Base-by-base conservation (phyloP, 495 filamentous ascomycete species). In the Aspergillus heteromorphus region DNA sequence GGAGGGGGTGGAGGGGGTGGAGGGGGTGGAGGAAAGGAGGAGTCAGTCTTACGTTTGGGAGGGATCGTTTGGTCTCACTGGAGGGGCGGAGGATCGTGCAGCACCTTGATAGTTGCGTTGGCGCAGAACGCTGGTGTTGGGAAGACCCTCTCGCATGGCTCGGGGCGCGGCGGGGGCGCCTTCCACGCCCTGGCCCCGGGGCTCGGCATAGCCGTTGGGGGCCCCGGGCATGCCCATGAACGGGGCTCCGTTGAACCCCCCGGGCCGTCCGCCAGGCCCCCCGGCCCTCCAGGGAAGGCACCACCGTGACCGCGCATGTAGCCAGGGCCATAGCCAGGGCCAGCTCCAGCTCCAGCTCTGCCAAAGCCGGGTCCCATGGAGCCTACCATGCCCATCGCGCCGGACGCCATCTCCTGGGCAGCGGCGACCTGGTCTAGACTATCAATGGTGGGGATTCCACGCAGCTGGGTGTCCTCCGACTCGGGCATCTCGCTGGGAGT, bases 121-220 rank as follows among this genome's bases (percentile, higher is more conserved):
- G 7, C 75, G 70, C 1, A 71, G 49, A 0, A 83, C 79, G 66
- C 84, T 86, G 41, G 85, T 88, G 68, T 91, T 92, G 48, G 88
- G 85, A 18, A 86, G 78, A 16, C 92, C 91, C 63, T 92, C 83
- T 57, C 95, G 76, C 85, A 97, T 91, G 16, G 95, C 93, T 69
- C 93, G 91, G 2, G 93, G 93, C 1, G 90, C 93, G 48, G 87
- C 93, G 25, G 93, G 93, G 21, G 93, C 93, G 68, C 85, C 84
- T 67, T 79, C 82, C 41, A 87, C 85, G n/a, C 85, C 85, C 36
- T 77, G 72, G 11, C 81, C 82, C 60, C 68, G 66, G 0, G 75
- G 74, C 57, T 73, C 72, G 36, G 64, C 56, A 17, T 66, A 67
- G 52, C 60, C 60, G 27, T 59, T 64, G 48, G 59, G 31, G 14